Conservation (phyloP, 1,284 basidiomycete species). For the Trichosporon sp. region DNA sequence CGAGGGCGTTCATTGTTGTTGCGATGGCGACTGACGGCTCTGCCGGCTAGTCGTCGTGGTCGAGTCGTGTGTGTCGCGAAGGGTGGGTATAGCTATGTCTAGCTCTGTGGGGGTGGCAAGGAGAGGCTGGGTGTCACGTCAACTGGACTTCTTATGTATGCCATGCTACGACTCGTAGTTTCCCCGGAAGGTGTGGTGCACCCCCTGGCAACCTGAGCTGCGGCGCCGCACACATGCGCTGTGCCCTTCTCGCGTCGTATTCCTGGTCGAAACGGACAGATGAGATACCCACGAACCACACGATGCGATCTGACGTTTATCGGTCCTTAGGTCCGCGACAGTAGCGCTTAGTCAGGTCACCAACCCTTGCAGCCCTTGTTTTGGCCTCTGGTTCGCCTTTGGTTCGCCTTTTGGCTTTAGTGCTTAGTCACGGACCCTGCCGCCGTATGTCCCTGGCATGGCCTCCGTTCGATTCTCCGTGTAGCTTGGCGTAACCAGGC, state of each 20-base stretch:
- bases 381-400: not conserved
- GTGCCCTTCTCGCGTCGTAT: not conserved
- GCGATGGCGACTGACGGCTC: not conserved
- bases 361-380: not conserved
- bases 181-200: not conserved
- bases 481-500: too few species aligned
- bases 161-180: not conserved
- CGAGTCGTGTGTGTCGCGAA: not conserved
- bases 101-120: not conserved
- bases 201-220: not conserved
- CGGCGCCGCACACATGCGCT: not conserved
- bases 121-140: not conserved
- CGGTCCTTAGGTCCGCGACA: conserved; percentile 1
- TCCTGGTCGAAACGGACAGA: not conserved
- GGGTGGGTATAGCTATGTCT: not conserved
- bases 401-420: not conserved
- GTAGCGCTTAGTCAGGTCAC: not conserved
- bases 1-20: not conserved
- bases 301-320: not conserved
- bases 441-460: not conserved
- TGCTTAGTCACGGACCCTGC: conserved; percentile 13
- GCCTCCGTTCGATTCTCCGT: not conserved
- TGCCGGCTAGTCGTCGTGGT: not conserved
- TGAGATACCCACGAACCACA: not conserved
- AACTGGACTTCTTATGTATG: not conserved